Evolutionary conservation across 1,284 basidiomycete genomes (phyloP).

Genomic region (Phylloboletellus chloephorus): DNA sequence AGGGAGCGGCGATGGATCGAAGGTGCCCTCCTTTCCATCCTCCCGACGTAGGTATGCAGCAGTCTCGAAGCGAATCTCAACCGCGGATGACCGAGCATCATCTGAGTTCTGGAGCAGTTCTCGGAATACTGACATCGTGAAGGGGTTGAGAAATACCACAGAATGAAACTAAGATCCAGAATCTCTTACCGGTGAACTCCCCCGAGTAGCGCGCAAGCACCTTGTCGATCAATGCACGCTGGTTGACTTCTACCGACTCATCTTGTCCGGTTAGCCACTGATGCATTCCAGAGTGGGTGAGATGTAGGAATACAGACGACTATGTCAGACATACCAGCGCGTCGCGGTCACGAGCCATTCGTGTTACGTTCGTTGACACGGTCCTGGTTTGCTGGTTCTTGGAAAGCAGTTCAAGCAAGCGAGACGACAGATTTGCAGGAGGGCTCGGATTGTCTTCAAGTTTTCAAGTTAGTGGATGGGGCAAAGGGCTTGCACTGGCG

Average conservation of each 20-base stretch:
- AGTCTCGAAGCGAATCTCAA: slow-evolving; percentile 72
- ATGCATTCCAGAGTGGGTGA: neutral
- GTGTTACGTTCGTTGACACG: no score
- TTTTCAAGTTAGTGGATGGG: no score
- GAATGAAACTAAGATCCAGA: no score
- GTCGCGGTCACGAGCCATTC: no score
- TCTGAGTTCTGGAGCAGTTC: slow-evolving; percentile 93
- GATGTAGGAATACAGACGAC: neutral
- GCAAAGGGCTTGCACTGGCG: no score
- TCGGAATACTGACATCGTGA: slow-evolving; percentile 74
- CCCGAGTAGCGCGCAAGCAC: slow-evolving; percentile 95
- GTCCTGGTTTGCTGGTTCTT: no score
- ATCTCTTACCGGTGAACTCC: slow-evolving; percentile 77
- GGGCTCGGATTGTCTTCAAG: no score
- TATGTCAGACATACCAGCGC: no score
- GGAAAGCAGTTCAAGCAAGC: no score
- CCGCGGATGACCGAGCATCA: slow-evolving; percentile 77
- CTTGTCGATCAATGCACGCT: slow-evolving; percentile 90
- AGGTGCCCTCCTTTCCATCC: slow-evolving; percentile 30
- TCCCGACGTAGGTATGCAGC: neutral
- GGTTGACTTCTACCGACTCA: slow-evolving; percentile 91
- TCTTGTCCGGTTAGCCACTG: slow-evolving; percentile 73
- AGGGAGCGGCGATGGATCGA: no score
- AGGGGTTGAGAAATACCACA: no score
- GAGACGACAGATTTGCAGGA: no score